Conservation (phyloP, 1,284 basidiomycete species). For the Thecaphora thlaspeos region DNA sequence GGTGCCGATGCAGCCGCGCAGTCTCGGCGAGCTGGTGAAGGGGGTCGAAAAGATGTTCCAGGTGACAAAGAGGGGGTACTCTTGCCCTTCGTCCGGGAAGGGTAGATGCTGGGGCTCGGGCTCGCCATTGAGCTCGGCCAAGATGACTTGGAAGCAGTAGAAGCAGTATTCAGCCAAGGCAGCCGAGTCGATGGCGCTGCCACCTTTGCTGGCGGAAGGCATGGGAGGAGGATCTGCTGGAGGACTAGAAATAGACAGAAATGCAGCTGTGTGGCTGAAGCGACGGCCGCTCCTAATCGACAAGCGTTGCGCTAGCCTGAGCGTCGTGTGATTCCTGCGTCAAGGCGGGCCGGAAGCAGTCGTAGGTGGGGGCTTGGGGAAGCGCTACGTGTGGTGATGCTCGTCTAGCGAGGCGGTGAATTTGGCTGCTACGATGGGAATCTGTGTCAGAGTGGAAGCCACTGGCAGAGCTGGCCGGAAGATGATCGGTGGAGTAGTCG, state of each 20-base stretch:
- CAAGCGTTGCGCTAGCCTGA: too few relatives aligned
- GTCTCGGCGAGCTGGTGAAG: constrained; percentile 62
- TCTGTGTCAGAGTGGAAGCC: too few relatives aligned
- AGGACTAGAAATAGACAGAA: background rate
- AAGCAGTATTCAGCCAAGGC: constrained; percentile 58
- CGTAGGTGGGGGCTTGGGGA: too few relatives aligned
- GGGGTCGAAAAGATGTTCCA: constrained; percentile 75
- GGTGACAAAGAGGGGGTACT: constrained; percentile 86
- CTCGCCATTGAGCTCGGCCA: constrained; percentile 53
- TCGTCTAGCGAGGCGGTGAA: too few relatives aligned
- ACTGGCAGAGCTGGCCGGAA: too few relatives aligned
- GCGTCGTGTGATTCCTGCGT: too few relatives aligned
- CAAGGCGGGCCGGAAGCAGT: too few relatives aligned
- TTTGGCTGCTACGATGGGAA: too few relatives aligned
- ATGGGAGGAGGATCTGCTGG: background rate
- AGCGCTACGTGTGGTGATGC: too few relatives aligned
- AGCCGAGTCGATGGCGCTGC: constrained; percentile 6
- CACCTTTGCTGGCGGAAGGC: background rate
- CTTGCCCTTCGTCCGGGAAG: constrained; percentile 9
- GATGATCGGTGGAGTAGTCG: too few relatives aligned
- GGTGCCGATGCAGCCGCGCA: constrained; percentile 93
- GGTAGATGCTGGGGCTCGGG: constrained; percentile 10
- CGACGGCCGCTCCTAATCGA: too few relatives aligned
- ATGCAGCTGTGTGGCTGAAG: background rate
- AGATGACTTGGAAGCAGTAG: constrained; percentile 62